A percentile compares a stretch with the other conserved stretches of the same genome.
phyloP scores from a whole-genome alignment of 805 yeast species.

The Candida coquimbonensis region DNA sequence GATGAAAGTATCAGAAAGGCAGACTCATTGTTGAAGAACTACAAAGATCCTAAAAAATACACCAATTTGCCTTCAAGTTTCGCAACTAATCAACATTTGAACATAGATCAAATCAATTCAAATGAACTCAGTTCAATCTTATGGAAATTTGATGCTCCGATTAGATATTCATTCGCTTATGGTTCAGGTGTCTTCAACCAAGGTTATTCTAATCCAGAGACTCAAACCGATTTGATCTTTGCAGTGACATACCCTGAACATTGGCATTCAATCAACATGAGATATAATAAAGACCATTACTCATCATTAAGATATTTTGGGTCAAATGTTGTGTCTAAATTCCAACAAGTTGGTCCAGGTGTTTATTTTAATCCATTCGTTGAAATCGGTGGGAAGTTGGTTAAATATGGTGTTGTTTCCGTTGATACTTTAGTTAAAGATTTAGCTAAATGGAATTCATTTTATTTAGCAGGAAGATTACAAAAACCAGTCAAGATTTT shows the following conservation, averaged over 20 bases:
- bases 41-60: constrained; percentile 14
- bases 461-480: constrained; percentile 86
- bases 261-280: constrained; percentile 73
- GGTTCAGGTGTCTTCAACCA: constrained; percentile 93
- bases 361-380: constrained; percentile 92
- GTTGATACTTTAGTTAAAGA: constrained; percentile 55
- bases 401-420: constrained; percentile 86
- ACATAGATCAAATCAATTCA: constrained; percentile 34
- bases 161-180: constrained; percentile 81
- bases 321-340: constrained; percentile 43
- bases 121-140: constrained; percentile 42
- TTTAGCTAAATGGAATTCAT: constrained; percentile 73
- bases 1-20: constrained; percentile 23
- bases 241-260: constrained; percentile 68
- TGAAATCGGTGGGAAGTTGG: constrained; percentile 45
- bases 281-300: constrained; percentile 68
- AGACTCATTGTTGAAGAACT: constrained; percentile 15
- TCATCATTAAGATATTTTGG: constrained; percentile 62
- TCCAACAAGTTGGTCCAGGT: constrained; percentile 78
- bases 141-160: constrained; percentile 60
- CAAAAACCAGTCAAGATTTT: constrained; percentile 88
- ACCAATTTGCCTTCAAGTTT: constrained; percentile 43
- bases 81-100: constrained; percentile 51
- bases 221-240: constrained; percentile 82
- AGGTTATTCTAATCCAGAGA: constrained; percentile 38